Conservation (phyloP, 2,329 filamentous ascomycete species). For the Pseudogymnoascus sp. region DNA sequence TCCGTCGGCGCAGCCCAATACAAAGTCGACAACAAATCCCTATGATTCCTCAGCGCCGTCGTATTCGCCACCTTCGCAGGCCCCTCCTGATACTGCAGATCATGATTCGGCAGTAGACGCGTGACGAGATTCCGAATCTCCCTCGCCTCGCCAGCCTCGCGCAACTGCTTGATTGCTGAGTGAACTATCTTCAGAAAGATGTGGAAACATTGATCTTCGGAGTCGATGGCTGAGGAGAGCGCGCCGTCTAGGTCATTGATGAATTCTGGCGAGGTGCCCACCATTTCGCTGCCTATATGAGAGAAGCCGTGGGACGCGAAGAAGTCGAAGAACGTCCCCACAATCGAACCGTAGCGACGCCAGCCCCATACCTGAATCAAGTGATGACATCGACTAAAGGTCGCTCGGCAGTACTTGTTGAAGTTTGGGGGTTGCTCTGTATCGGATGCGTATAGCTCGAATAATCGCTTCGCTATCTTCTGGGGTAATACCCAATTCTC, state of each 20-base stretch:
- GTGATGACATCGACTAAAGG: conserved; percentile 56
- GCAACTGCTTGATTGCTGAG: conserved; percentile 48
- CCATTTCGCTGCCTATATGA: conserved; percentile 54
- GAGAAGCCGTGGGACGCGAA: conserved; percentile 57
- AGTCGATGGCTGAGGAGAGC: conserved; percentile 43
- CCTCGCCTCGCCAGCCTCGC: conserved; percentile 43
- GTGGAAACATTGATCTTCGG: conserved; percentile 59
- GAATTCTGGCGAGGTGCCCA: conserved; percentile 57
- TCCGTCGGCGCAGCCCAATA: conserved; percentile 57
- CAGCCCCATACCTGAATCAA: conserved; percentile 62
- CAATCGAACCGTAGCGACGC: conserved; percentile 47
- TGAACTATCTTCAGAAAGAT: conserved; percentile 61
- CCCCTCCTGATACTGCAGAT: conserved; percentile 59
- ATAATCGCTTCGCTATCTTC: conserved; percentile 49
- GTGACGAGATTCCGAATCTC: conserved; percentile 56
- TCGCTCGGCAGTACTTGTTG: conserved; percentile 57
- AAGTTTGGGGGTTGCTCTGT: conserved; percentile 52
- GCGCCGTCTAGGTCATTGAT: conserved; percentile 46
- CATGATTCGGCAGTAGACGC: conserved; percentile 59
- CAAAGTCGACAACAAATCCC: conserved; percentile 60
- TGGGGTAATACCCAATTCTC: conserved; percentile 60
- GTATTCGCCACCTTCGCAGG: conserved; percentile 54
- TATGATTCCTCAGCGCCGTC: conserved; percentile 60
- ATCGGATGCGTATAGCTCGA: conserved; percentile 52
- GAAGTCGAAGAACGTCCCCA: conserved; percentile 61